Percentiles rank a stretch among this genome's conserved stretches.
phyloP scores from a whole-genome alignment of 2,329 filamentous ascomycete genomes.

The Ciborinia camelliae region DNA sequence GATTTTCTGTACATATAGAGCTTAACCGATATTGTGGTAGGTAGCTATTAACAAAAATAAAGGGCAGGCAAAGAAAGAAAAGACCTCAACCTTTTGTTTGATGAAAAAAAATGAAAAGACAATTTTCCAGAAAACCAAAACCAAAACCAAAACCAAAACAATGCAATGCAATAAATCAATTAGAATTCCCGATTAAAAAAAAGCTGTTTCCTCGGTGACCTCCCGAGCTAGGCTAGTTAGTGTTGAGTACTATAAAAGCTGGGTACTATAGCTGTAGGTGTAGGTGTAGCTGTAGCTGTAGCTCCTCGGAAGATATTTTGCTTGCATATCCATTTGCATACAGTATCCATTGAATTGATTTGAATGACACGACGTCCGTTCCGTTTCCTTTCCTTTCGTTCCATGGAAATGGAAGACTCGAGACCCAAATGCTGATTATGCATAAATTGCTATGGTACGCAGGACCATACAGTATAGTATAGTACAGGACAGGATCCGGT shows the following conservation, averaged over 20 bases:
- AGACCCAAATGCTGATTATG: slow-evolving; percentile 1
- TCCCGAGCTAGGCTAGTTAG: slow-evolving; percentile 4
- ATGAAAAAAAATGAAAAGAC: not conserved
- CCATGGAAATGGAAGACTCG: slow-evolving; percentile 15
- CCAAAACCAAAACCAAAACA: not conserved
- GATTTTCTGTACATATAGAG: too few relatives aligned
- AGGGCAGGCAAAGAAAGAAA: too few relatives aligned
- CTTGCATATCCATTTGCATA: too few relatives aligned
- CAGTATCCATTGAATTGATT: too few relatives aligned
- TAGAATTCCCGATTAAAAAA: not conserved
- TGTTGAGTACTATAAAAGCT: not conserved
- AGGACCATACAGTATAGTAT: too few relatives aligned
- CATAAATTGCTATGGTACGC: slow-evolving; percentile 5
- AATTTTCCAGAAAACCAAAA: not conserved
- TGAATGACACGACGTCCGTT: slow-evolving; percentile 9
- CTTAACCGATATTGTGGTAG: too few relatives aligned
- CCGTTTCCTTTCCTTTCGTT: too few relatives aligned
- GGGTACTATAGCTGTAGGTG: too few relatives aligned
- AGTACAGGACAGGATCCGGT: not conserved
- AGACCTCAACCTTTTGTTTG: too few relatives aligned
- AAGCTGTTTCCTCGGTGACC: slow-evolving; percentile 9
- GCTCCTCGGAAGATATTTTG: slow-evolving; percentile 5
- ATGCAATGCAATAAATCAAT: too few relatives aligned
- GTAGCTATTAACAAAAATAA: too few relatives aligned
- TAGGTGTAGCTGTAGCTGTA: too few relatives aligned